These are phyloP conservation scores for Grigorovia transvaalensis DNA, from an alignment of 805 yeast species.

Conservation along the genomic window DNA sequence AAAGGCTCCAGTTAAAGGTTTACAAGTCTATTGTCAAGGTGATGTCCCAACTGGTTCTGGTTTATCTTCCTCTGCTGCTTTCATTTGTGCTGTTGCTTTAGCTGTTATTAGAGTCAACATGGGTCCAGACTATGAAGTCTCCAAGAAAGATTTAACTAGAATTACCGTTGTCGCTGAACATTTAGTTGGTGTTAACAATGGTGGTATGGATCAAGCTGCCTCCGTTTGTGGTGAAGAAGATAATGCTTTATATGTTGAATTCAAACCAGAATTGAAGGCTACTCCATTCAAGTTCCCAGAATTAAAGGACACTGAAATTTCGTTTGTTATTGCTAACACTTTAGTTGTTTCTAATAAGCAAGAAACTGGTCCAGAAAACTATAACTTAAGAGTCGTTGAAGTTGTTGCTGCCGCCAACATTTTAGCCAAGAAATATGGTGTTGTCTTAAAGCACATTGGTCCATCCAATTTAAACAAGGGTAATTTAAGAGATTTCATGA, in stretches of 20 bases:
- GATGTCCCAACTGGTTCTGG: slow-evolving; percentile 68
- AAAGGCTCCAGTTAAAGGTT: slow-evolving; percentile 33
- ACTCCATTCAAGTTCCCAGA: slow-evolving; percentile 45
- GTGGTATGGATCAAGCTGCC: slow-evolving; percentile 77
- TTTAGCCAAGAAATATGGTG: slow-evolving; percentile 39
- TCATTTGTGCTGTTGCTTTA: slow-evolving; percentile 54
- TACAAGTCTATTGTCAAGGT: slow-evolving; percentile 48
- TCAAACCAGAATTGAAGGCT: slow-evolving; percentile 48
- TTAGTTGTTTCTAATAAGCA: slow-evolving; percentile 53
- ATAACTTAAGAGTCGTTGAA: slow-evolving; percentile 64
- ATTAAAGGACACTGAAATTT: slow-evolving; percentile 32
- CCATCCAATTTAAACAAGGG: slow-evolving; percentile 32
- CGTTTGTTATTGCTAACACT: slow-evolving; percentile 55
- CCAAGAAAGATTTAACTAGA: slow-evolving; percentile 43
- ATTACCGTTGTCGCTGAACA: slow-evolving; percentile 61
- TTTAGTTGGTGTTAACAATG: slow-evolving; percentile 63
- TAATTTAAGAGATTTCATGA: slow-evolving; percentile 55
- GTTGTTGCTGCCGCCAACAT: slow-evolving; percentile 57
- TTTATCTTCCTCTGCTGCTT: slow-evolving; percentile 61
- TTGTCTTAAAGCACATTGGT: slow-evolving; percentile 38
- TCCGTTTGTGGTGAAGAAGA: slow-evolving; percentile 51
- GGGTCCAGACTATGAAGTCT: slow-evolving; percentile 26
- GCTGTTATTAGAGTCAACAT: slow-evolving; percentile 46
- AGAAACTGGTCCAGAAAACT: slow-evolving; percentile 60
- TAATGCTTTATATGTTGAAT: slow-evolving; percentile 50